Evolutionary conservation across 2,329 filamentous ascomycete genomes (phyloP).

Genomic region (Aspergillus uvarum): DNA sequence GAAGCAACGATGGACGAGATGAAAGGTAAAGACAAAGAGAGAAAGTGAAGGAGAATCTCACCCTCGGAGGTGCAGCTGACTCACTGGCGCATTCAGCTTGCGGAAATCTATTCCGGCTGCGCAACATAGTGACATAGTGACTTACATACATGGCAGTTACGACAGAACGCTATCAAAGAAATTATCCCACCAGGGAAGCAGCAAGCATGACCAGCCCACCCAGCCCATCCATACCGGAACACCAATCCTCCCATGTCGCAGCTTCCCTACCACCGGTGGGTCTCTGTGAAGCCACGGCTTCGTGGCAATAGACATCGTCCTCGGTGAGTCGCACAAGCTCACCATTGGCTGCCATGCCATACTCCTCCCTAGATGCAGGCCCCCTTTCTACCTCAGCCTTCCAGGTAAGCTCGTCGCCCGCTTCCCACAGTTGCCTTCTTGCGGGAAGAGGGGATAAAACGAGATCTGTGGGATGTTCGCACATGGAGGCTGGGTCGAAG

Average conservation of each 20-base stretch:
- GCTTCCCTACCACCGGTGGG: not conserved
- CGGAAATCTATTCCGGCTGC: too few relatives aligned
- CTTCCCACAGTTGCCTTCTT: constrained; percentile 48
- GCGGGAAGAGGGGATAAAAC: constrained; percentile 46
- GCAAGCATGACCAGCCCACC: constrained; percentile 49
- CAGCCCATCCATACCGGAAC: constrained; percentile 47
- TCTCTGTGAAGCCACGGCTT: not conserved
- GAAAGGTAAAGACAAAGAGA: too few relatives aligned
- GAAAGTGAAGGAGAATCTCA: too few relatives aligned
- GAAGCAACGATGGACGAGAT: too few relatives aligned
- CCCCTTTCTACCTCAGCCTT: constrained; percentile 31
- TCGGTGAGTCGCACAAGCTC: not conserved
- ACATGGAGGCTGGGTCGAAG: constrained; percentile 43
- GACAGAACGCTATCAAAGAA: too few relatives aligned
- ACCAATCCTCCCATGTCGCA: constrained; percentile 48
- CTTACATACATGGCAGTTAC: too few relatives aligned
- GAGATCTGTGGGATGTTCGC: constrained; percentile 36
- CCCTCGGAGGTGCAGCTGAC: too few relatives aligned
- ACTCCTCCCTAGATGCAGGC: not conserved
- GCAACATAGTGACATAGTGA: too few relatives aligned
- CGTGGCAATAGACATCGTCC: not conserved
- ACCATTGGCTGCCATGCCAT: not conserved
- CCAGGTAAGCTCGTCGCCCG: constrained; percentile 38
- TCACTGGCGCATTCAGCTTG: too few relatives aligned
- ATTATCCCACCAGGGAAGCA: constrained; percentile 32